These are phyloP conservation scores for Borovskyia barvae DNA, from an alignment of 208 protist genomes.

Conservation along the genomic window DNA sequence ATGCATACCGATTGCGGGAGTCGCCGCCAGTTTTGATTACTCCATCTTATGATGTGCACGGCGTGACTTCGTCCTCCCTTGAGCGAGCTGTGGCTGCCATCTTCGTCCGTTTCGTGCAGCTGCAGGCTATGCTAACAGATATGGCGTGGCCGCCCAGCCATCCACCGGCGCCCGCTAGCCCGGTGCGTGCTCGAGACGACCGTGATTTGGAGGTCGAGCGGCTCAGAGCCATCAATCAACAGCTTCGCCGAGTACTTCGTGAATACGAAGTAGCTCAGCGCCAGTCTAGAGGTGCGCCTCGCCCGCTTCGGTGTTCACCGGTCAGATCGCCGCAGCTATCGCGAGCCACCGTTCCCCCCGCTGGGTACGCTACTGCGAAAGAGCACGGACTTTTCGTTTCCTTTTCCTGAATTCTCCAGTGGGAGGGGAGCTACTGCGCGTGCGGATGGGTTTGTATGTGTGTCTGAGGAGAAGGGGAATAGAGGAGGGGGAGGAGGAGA, in stretches of 20 bases:
- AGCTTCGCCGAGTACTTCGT: conserved; percentile 17
- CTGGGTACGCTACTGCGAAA: conserved; percentile 3
- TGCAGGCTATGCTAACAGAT: conserved; percentile 22
- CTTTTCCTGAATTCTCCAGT: background rate
- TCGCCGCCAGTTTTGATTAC: too few relatives aligned
- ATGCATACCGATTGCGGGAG: too few relatives aligned
- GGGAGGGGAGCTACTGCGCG: too few relatives aligned
- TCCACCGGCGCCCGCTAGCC: conserved; percentile 17
- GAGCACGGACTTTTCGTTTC: conserved; percentile 7
- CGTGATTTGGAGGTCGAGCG: conserved; percentile 13
- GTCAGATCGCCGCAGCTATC: background rate
- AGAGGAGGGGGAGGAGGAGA: too few relatives aligned
- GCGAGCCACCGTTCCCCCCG: background rate
- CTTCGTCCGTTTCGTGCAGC: conserved; percentile 15
- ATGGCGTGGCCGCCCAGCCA: conserved; percentile 1
- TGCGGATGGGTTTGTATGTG: too few relatives aligned
- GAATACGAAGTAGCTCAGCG: conserved; percentile 5
- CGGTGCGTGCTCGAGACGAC: conserved; percentile 5
- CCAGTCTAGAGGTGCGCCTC: background rate
- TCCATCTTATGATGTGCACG: too few relatives aligned
- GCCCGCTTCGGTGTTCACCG: background rate
- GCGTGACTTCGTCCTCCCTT: too few relatives aligned
- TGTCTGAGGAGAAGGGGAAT: too few relatives aligned
- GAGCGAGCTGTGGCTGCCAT: conserved; percentile 11
- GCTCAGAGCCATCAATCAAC: conserved; percentile 17